Percentiles rank a stretch among this genome's conserved stretches.
phyloP scores from a whole-genome alignment of 306 rosid genomes.

The Malus orientalis region DNA sequence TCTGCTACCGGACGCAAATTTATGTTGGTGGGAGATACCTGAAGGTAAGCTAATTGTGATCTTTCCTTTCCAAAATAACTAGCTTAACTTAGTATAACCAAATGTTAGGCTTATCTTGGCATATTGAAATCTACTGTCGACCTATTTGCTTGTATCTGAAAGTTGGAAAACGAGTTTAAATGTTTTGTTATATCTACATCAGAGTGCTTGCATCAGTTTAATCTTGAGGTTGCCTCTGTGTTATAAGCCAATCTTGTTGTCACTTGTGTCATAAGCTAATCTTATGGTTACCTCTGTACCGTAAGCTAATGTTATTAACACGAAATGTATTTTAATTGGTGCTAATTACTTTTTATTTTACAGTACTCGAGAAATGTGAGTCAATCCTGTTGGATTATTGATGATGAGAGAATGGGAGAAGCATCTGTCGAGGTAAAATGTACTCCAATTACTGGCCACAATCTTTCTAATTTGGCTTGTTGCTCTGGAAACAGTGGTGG shows the following conservation, averaged over 20 bases:
- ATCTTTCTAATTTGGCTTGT: slow-evolving; percentile 1
- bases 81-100: background rate
- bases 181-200: background rate
- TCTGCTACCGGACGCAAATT: slow-evolving; percentile 44
- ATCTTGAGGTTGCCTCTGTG: background rate
- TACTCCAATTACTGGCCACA: slow-evolving; percentile 10
- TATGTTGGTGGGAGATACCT: slow-evolving; percentile 86
- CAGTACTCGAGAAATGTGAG: slow-evolving; percentile 96
- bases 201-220: too few species aligned
- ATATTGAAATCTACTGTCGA: background rate
- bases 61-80: background rate
- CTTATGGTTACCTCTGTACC: background rate
- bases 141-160: background rate
- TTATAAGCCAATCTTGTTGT: background rate
- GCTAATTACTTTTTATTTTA: slow-evolving; percentile 19
- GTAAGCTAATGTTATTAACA: background rate
- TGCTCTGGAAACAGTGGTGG: slow-evolving; percentile 8
- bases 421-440: slow-evolving; percentile 82
- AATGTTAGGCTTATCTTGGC: background rate
- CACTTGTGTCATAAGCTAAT: background rate
- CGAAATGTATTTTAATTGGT: background rate
- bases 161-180: background rate
- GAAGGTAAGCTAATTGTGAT: slow-evolving; percentile 36
- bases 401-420: slow-evolving; percentile 95
- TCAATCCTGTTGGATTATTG: slow-evolving; percentile 91